Evolutionary conservation across 139 green algal species (phyloP), one percentile per base, ranked within the genome.

Genomic region (Astrephomene gubernaculifera): DNA sequence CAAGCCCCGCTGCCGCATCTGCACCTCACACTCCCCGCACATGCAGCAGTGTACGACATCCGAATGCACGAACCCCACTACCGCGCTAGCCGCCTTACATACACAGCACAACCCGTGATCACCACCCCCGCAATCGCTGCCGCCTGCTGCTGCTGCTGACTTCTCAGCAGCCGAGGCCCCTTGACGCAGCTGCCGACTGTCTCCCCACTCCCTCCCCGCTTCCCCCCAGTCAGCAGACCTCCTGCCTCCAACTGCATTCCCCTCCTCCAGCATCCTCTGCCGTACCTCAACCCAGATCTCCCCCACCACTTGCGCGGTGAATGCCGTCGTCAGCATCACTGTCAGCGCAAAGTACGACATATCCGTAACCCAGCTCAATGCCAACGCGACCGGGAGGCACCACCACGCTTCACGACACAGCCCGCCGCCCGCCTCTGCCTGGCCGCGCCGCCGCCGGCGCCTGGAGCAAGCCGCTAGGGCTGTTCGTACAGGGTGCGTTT

Each of bases 21-120:
- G 60, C 0, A 10, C 76, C 60, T 73, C 76, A 60, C 76, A 83
- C 31, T 64, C 76, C 12, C 6, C 60, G 57, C 76, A 83, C 38
- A 83, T 8, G 60, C 60, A 72, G 60, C 76, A 83, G 60, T 83
- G 76, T 8, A 83, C 61, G 29, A 83, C 76, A 14, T 72, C 39
- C 27, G 8, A 1, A 60, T 83, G 76, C 31, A 83, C 60, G 19
- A 83, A 83, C 4, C 76, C 76, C 60, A 83, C 25, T 29, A 83
- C 76, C 21, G 76, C 76, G 0, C 60, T 29, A n/a, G 9, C 12
- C 39, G 7, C 31, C 76, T 73, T 83, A 33, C 76, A 83, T 27
- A 83, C 76, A 39, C 76, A 83, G 60, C 76, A 83, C 60, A 64
- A n/a, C 0, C 76, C 76, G n/a, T n/a, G n/a, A n/a, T n/a, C n/a